A percentile compares a stretch with the other conserved stretches of the same genome.
These are phyloP conservation scores for Drosera capensis DNA, from an alignment of 148 eudicot genomes.

Conservation along the genomic window DNA sequence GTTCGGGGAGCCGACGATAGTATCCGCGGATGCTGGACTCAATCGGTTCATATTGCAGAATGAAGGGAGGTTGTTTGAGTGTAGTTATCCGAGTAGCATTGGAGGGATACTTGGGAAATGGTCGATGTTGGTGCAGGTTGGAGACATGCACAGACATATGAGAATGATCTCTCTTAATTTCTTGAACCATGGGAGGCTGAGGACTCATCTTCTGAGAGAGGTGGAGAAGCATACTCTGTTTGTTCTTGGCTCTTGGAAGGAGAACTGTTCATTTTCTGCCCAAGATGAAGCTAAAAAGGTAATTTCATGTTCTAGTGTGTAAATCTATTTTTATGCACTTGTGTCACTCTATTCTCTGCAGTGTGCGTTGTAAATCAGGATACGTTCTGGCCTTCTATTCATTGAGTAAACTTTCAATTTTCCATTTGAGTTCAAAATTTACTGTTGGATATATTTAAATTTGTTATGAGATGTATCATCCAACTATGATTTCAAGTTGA, in stretches of 20 bases:
- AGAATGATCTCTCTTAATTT: constrained; percentile 81
- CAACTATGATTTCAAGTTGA: no score
- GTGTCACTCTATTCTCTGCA: no score
- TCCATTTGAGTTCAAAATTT: no score
- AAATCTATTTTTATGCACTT: no score
- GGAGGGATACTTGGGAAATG: constrained; percentile 97
- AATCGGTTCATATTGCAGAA: constrained; percentile 72
- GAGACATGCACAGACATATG: constrained; percentile 95
- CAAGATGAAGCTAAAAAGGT: constrained; percentile 98
- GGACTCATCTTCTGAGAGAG: constrained; percentile 55
- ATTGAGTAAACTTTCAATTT: no score
- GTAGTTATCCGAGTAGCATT: constrained; percentile 88
- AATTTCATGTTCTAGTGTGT: no score
- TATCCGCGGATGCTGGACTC: constrained; percentile 78
- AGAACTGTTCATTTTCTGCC: constrained; percentile 61
- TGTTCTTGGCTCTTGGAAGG: constrained; percentile 57
- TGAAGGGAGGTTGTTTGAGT: constrained; percentile 82
- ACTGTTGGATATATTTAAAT: no score
- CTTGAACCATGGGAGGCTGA: constrained; percentile 73
- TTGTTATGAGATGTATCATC: no score
- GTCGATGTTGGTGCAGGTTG: constrained; percentile 92
- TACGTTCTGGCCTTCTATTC: no score
- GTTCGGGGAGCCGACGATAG: constrained; percentile 88
- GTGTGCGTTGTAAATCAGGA: no score
- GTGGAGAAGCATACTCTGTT: constrained; percentile 65